Evolutionary conservation across 495 filamentous ascomycete species (phyloP).

Genomic region (Aspergillus leporis): DNA sequence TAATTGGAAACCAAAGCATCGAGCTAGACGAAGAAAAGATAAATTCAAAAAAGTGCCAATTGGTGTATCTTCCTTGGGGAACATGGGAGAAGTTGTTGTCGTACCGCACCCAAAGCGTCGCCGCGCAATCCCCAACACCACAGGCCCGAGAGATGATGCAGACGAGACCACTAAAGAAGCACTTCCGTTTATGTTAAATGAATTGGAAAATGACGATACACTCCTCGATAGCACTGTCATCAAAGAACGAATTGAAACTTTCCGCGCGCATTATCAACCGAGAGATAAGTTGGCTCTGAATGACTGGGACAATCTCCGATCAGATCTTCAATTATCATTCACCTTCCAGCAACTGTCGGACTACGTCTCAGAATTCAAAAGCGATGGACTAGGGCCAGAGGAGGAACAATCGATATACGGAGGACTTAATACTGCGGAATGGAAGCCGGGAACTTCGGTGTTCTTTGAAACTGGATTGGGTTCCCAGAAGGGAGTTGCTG

Average conservation of each 20-base stretch:
- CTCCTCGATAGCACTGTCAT: constrained; percentile 12
- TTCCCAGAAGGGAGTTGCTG: constrained; percentile 9
- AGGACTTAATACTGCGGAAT: constrained; percentile 12
- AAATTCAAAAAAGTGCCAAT: constrained; percentile 23
- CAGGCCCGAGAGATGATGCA: constrained; percentile 3
- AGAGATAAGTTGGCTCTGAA: constrained; percentile 23
- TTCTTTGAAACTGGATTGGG: constrained; percentile 20
- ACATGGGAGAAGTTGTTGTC: constrained; percentile 45
- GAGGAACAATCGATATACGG: not conserved
- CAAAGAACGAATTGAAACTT: constrained; percentile 26
- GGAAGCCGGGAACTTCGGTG: constrained; percentile 34
- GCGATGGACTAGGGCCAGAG: not conserved
- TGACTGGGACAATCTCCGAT: constrained; percentile 33
- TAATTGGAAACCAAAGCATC: constrained; percentile 5
- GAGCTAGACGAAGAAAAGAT: not conserved
- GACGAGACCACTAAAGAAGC: constrained; percentile 8
- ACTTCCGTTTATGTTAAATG: constrained; percentile 31
- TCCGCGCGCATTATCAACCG: constrained; percentile 20
- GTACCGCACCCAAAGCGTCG: constrained; percentile 24
- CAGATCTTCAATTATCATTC: constrained; percentile 33
- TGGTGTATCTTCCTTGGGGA: constrained; percentile 38
- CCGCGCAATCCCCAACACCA: constrained; percentile 1
- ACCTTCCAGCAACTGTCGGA: constrained; percentile 35
- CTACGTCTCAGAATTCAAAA: constrained; percentile 22
- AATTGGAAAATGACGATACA: constrained; percentile 26